Evolutionary conservation across 108 stramenopile species (phyloP).

Genomic region (Cylindrotheca fusiformis): DNA sequence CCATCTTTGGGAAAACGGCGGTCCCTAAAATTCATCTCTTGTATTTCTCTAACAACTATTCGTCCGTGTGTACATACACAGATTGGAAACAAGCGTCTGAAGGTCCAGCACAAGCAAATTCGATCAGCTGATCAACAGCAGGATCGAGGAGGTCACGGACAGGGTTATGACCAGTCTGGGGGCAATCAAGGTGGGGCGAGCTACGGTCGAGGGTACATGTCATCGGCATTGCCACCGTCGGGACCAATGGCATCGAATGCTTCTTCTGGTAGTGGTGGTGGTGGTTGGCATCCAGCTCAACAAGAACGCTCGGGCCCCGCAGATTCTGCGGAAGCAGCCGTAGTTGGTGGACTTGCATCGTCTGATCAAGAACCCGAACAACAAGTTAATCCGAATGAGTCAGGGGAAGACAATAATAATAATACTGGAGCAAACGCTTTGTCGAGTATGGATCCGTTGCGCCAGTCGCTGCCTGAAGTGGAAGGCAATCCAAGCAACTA

Average conservation of each 20-base stretch:
- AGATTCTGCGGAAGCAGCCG: constrained; percentile 1
- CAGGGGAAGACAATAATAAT: too few relatives aligned
- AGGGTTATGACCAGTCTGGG: background rate
- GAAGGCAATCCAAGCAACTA: constrained; percentile 1
- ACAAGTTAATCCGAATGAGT: background rate
- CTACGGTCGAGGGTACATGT: background rate
- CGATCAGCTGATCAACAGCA: constrained; percentile 24
- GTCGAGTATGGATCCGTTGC: constrained; percentile 34
- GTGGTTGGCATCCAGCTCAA: constrained; percentile 10
- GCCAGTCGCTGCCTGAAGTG: constrained; percentile 32
- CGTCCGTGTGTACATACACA: constrained; percentile 27
- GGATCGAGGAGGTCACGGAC: background rate
- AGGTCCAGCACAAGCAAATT: constrained; percentile 84
- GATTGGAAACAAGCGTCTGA: constrained; percentile 87
- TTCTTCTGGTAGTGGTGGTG: too few relatives aligned
- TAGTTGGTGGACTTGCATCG: constrained; percentile 2
- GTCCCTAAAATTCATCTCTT: too few relatives aligned
- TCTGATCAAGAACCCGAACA: constrained; percentile 1
- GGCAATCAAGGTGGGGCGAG: constrained; percentile 5
- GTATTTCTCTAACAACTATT: background rate
- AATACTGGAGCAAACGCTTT: constrained; percentile 21
- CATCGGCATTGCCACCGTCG: constrained; percentile 31
- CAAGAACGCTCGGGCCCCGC: background rate
- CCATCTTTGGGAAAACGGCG: background rate
- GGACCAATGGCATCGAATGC: constrained; percentile 18